phyloP scores from a whole-genome alignment of 1,139 yeast species.

The Saccharomyces hybrid region DNA sequence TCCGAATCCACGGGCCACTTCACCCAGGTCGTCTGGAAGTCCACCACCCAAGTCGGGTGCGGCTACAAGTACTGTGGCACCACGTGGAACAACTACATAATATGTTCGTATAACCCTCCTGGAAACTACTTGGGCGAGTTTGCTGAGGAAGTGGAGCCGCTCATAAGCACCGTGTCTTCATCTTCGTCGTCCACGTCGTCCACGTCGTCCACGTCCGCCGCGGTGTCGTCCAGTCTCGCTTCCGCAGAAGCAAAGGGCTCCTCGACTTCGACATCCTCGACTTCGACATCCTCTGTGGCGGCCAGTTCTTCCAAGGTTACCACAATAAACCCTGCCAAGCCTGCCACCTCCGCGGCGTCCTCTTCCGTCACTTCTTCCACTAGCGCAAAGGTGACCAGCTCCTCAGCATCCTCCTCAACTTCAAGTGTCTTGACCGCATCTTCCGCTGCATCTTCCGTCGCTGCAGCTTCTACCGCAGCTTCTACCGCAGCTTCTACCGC shows the following conservation, averaged over 20 bases:
- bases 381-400: no score
- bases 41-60: constrained; percentile 65
- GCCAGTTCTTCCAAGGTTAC: not conserved
- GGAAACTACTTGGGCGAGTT: constrained; percentile 49
- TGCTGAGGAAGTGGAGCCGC: constrained; percentile 29
- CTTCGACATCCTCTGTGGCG: not conserved
- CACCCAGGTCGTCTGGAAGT: constrained; percentile 81
- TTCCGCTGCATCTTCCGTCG: no score
- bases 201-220: not conserved
- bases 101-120: constrained; percentile 54
- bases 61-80: constrained; percentile 46
- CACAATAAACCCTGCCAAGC: not conserved
- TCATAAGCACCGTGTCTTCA: constrained; percentile 3
- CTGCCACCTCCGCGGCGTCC: not conserved
- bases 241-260: not conserved
- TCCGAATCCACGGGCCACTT: constrained; percentile 57
- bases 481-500: no score
- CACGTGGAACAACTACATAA: constrained; percentile 47
- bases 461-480: no score
- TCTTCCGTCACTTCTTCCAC: not conserved
- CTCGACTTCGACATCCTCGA: not conserved
- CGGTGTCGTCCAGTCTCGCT: not conserved
- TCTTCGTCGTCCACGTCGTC: not conserved
- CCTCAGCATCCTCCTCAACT: no score
- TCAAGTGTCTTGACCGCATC: no score